phyloP scores from a whole-genome alignment of 805 yeast species.

The Candida ponderosae region DNA sequence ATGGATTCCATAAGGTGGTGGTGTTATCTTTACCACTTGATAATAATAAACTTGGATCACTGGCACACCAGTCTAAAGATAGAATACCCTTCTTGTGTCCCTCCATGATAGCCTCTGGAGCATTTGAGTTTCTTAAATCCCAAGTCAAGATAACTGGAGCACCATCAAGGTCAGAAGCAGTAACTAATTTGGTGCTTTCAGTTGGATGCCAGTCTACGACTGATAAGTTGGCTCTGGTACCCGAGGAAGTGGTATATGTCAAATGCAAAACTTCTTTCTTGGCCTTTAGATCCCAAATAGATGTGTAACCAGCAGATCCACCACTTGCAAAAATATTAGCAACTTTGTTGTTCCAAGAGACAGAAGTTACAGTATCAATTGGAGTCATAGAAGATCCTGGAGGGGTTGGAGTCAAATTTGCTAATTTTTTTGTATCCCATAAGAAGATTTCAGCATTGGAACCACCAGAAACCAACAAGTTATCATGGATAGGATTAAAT shows the following conservation, averaged over 20 bases:
- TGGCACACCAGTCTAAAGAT: slow-evolving; percentile 88
- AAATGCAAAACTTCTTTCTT: slow-evolving; percentile 85
- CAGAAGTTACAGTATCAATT: slow-evolving; percentile 68
- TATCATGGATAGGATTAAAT: slow-evolving; percentile 68
- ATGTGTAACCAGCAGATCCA: slow-evolving; percentile 75
- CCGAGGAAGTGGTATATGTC: slow-evolving; percentile 48
- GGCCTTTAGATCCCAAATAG: slow-evolving; percentile 90
- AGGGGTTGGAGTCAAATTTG: slow-evolving; percentile 37
- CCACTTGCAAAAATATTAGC: slow-evolving; percentile 88
- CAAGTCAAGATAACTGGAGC: slow-evolving; percentile 79
- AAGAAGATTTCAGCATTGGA: slow-evolving; percentile 80
- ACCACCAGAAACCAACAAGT: slow-evolving; percentile 81
- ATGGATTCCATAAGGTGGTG: slow-evolving; percentile 87
- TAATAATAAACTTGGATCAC: slow-evolving; percentile 69
- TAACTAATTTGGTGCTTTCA: slow-evolving; percentile 75
- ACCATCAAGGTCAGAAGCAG: slow-evolving; percentile 78
- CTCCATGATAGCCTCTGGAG: slow-evolving; percentile 67
- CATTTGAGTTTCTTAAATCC: slow-evolving; percentile 91
- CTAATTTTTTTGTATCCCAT: slow-evolving; percentile 74
- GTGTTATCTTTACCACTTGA: slow-evolving; percentile 93
- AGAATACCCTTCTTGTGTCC: slow-evolving; percentile 88
- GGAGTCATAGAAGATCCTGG: slow-evolving; percentile 82
- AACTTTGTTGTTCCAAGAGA: slow-evolving; percentile 84
- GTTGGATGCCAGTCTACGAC: slow-evolving; percentile 93
- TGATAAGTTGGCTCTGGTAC: slow-evolving; percentile 60